Evolutionary conservation across 2,329 filamentous ascomycete species (phyloP).

Genomic region (Ascochyta fabae): DNA sequence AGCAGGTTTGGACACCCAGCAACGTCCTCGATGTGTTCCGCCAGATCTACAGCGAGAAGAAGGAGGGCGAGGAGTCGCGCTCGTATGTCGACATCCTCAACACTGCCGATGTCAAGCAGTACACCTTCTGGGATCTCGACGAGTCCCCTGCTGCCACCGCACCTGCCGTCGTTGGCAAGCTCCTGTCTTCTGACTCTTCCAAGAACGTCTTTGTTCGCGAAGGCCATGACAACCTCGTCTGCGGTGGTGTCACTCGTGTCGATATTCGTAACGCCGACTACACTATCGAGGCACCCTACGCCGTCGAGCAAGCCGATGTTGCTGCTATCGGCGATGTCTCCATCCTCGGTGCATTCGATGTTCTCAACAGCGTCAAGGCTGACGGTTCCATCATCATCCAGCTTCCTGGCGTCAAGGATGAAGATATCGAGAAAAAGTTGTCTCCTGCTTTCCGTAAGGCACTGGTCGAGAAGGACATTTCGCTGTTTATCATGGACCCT

Average conservation of each 20-base stretch:
- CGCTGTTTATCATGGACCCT: constrained; percentile 78
- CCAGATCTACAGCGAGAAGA: constrained; percentile 53
- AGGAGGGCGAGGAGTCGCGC: constrained; percentile 45
- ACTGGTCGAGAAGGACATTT: constrained; percentile 71
- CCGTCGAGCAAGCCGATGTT: constrained; percentile 79
- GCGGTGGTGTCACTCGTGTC: constrained; percentile 80
- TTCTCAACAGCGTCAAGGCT: constrained; percentile 72
- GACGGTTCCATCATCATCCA: constrained; percentile 77
- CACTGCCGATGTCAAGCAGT: constrained; percentile 71
- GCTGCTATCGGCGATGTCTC: constrained; percentile 79
- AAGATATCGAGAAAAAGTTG: constrained; percentile 88
- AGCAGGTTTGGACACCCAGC: constrained; percentile 67
- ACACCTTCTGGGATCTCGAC: constrained; percentile 92
- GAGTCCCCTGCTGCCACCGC: constrained; percentile 71
- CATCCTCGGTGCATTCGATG: constrained; percentile 78
- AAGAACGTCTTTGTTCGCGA: constrained; percentile 67
- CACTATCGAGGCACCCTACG: constrained; percentile 83
- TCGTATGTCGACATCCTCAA: constrained; percentile 63
- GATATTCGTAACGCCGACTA: constrained; percentile 85
- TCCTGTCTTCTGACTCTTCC: constrained; percentile 65
- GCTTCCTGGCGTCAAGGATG: constrained; percentile 80
- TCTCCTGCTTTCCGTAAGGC: constrained; percentile 72
- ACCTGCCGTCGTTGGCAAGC: constrained; percentile 66
- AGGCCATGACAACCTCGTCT: constrained; percentile 67
- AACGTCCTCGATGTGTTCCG: constrained; percentile 58